Evolutionary conservation across 1,284 basidiomycete species (phyloP), one percentile per base, ranked within the genome.

Genomic region (Wolfiporia cocos): DNA sequence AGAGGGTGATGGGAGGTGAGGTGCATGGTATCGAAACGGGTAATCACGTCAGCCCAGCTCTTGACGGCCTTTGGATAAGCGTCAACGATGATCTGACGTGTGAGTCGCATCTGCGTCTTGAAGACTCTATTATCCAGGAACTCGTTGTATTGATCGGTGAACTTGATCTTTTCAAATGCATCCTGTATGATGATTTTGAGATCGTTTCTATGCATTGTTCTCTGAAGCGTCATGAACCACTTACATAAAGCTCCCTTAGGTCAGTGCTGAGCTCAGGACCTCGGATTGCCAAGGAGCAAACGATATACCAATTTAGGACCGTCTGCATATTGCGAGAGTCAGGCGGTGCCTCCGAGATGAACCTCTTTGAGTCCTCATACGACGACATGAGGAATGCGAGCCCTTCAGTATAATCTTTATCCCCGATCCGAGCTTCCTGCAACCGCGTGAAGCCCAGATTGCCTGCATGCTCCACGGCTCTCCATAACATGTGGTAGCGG

Each of bases 281-380:
- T 34, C 64, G 66, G 35, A 76, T 52, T 14, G 70, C 62, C 17
- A 82, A 57, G 2, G 66, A 69, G 24, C 81, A 63, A 10, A 74
- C 52, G n/a, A 79, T 69, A 51, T 70, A 71, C 77, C 77, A 79
- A 51, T 76, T 73, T 3, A 74, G 51, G 11, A 80, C 67, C 28
- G 65, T 71, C 56, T 70, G 71, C 69, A 78, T 73, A 50, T 78
- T 67, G 20, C 75, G 63, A 34, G 72, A 72, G 51, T 82, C 80
- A 1, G 81, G 79, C 0, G 80, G 76, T 0, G 77, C 77, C 35
- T 73, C 59, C 0, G 64, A 57, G 1, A 78, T 64, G 53, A 73
- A 83, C 6, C 62, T 60, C 49, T 73, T 75, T 11, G 78, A 68
- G 49, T 83, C 79, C 26, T 82, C 77, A 47, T 70, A 56, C 1